Evolutionary conservation across 192 early-diverging fungal species (phyloP), one percentile per base, ranked within the genome.

Genomic region (Obelidium mucronatum): DNA sequence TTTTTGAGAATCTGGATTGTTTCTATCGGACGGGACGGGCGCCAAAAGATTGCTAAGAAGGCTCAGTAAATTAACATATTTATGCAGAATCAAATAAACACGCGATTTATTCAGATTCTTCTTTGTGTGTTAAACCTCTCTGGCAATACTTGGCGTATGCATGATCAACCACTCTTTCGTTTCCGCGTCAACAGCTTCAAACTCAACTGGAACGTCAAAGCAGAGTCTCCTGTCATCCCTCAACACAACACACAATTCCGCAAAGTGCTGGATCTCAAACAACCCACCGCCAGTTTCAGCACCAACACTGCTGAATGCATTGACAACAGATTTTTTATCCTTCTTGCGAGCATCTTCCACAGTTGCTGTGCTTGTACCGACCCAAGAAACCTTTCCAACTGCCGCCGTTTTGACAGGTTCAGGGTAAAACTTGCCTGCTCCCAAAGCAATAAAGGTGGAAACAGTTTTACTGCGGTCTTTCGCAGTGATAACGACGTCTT

Each of bases 241-340:
- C 58, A 74, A 26, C 13, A 30, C 60, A 40, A 74, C 72, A 35
- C n/a, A 1, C 11, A 74, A 33, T 39, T 74, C 72, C 22, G 60
- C 72, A 74, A 74, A 74, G 33, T 74, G 72, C 37, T 74, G 17
- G 31, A 74, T 44, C 26, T 54, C 55, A 74, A 74, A 74, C 69
- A 72, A 28, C 19, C 37, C 36, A 40, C 11, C 4, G 34, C 28
- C 63, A 37, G 63, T 37, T 13, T 15, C 26, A 8, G 28, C 26
- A 6, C 8, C 58, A 28, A 26, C 8, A 26, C 17, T 17, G 13
- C 33, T 37, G 35, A 59, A 72, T 31, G 72, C 58, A 28, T 74
- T 59, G 34, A 42, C 62, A 3, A 39, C 26, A 6, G 36, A 24
- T 42, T 6, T 42, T 30, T 36, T 51, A 53, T 36, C 36, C 26